These are phyloP conservation scores for Mycena olivaceomarginata DNA, from an alignment of 768 basidiomycete species.

Conservation along the genomic window DNA sequence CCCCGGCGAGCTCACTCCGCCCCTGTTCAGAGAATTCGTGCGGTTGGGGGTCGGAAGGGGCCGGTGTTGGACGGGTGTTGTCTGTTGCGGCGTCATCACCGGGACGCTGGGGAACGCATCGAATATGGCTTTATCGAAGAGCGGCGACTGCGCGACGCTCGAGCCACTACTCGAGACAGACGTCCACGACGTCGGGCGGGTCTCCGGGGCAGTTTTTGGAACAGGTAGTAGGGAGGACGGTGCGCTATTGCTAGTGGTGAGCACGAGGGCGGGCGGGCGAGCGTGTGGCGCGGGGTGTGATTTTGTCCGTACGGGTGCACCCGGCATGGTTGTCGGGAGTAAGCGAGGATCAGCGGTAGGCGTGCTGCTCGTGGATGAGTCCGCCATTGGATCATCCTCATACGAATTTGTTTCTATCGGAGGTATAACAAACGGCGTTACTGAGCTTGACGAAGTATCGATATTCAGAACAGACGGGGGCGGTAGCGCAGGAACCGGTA, in stretches of 20 bases:
- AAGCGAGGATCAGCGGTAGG: constrained; percentile 41
- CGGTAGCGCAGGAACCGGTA: constrained; percentile 26
- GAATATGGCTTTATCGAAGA: constrained; percentile 77
- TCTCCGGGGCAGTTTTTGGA: constrained; percentile 34
- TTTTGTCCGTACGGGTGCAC: constrained; percentile 37
- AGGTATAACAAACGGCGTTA: constrained; percentile 44
- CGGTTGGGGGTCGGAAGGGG: constrained; percentile 16
- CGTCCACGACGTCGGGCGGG: constrained; percentile 67
- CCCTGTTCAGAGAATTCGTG: constrained; percentile 3
- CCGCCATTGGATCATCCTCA: constrained; percentile 23
- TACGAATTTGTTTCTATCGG: constrained; percentile 44
- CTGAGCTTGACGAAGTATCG: constrained; percentile 33
- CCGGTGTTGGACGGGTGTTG: not conserved
- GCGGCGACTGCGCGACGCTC: constrained; percentile 59
- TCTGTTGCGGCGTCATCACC: constrained; percentile 60
- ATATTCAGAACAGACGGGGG: constrained; percentile 38
- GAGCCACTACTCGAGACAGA: constrained; percentile 63
- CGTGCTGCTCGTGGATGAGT: constrained; percentile 29
- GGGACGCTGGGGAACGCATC: constrained; percentile 87
- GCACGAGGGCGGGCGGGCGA: constrained; percentile 36
- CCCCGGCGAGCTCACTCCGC: not conserved
- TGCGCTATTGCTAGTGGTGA: constrained; percentile 6
- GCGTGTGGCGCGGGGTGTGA: constrained; percentile 32
- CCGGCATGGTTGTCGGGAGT: constrained; percentile 26
- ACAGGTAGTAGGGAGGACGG: constrained; percentile 19